Percentiles rank a stretch among this genome's conserved stretches.
Evolutionary conservation across 371 early-diverging fungal genomes (phyloP).

Genomic region (Zopfochytrium polystomum): DNA sequence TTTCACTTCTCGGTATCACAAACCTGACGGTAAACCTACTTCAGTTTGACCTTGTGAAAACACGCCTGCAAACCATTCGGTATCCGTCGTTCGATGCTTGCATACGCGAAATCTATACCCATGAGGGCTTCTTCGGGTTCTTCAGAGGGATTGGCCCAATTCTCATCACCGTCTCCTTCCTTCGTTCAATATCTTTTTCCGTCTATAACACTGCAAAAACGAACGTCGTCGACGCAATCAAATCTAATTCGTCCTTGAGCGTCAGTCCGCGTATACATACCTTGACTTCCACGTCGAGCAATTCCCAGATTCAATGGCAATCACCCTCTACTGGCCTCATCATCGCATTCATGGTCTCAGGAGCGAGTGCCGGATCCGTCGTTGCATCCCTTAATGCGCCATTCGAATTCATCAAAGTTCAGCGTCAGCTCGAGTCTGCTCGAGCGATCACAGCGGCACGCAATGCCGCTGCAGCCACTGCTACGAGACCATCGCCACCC

Average conservation of each 20-base stretch:
- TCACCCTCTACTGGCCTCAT: conserved; percentile 12
- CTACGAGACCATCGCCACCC: too few species aligned
- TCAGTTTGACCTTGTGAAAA: conserved; percentile 48
- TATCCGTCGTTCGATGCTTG: conserved; percentile 41
- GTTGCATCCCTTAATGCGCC: conserved; percentile 45
- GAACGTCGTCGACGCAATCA: conserved; percentile 5
- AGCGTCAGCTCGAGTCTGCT: conserved; percentile 31
- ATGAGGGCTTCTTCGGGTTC: conserved; percentile 43
- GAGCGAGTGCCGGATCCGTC: conserved; percentile 38
- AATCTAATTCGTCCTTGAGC: neutral
- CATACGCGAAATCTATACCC: conserved; percentile 33
- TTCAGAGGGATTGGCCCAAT: conserved; percentile 44
- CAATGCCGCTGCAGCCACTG: too few species aligned
- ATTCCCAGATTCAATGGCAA: too few species aligned
- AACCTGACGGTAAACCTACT: too few species aligned
- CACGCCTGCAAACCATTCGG: conserved; percentile 49
- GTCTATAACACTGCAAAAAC: conserved; percentile 32
- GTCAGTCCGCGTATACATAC: too few species aligned
- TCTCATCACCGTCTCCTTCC: conserved; percentile 33
- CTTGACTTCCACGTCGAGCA: too few species aligned
- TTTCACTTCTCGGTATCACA: too few species aligned
- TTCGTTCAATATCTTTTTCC: conserved; percentile 42
- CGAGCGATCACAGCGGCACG: too few species aligned
- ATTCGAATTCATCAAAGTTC: conserved; percentile 48
- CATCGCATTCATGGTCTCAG: conserved; percentile 29